Percentiles rank a stretch among this genome's conserved stretches.
Evolutionary conservation across 2,329 filamentous ascomycete genomes (phyloP).

Genomic region (Aaosphaeria pasadenensis): DNA sequence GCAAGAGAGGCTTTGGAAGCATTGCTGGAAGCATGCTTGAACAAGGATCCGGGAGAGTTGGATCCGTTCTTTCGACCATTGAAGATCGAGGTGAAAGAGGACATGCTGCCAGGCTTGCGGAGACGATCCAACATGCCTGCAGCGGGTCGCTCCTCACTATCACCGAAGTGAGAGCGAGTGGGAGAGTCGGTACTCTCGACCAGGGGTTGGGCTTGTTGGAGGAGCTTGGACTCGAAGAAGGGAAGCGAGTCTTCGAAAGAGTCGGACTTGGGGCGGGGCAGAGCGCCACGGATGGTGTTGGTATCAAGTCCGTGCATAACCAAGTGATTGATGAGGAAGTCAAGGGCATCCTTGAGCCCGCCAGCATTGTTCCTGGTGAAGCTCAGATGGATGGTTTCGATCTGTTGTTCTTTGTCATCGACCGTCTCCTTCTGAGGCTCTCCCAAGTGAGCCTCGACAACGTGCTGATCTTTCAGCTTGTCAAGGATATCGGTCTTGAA

Average conservation of each 20-base stretch:
- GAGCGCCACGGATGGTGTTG: slow-evolving; percentile 80
- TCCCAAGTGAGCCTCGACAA: slow-evolving; percentile 79
- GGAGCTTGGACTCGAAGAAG: slow-evolving; percentile 94
- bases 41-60: slow-evolving; percentile 72
- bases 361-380: slow-evolving; percentile 98
- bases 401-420: slow-evolving; percentile 41
- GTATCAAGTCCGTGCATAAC: slow-evolving; percentile 87
- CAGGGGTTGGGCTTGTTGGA: slow-evolving; percentile 84
- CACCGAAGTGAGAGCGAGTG: slow-evolving; percentile 78
- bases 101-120: slow-evolving; percentile 91
- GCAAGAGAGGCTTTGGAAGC: slow-evolving; percentile 95
- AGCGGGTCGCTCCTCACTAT: slow-evolving; percentile 68
- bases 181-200: slow-evolving; percentile 79
- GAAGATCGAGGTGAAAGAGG: slow-evolving; percentile 92
- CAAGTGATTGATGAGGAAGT: slow-evolving; percentile 83
- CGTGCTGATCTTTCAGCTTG: slow-evolving; percentile 87
- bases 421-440: slow-evolving; percentile 41
- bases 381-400: slow-evolving; percentile 48
- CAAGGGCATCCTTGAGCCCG: slow-evolving; percentile 90
- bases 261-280: slow-evolving; percentile 96
- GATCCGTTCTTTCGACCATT: slow-evolving; percentile 93
- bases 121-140: slow-evolving; percentile 76
- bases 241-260: slow-evolving; percentile 96
- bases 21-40: slow-evolving; percentile 81
- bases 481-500: slow-evolving; percentile 77